These are phyloP conservation scores for Penicillium bialowiezense DNA, from an alignment of 495 filamentous ascomycete species.

Conservation along the genomic window DNA sequence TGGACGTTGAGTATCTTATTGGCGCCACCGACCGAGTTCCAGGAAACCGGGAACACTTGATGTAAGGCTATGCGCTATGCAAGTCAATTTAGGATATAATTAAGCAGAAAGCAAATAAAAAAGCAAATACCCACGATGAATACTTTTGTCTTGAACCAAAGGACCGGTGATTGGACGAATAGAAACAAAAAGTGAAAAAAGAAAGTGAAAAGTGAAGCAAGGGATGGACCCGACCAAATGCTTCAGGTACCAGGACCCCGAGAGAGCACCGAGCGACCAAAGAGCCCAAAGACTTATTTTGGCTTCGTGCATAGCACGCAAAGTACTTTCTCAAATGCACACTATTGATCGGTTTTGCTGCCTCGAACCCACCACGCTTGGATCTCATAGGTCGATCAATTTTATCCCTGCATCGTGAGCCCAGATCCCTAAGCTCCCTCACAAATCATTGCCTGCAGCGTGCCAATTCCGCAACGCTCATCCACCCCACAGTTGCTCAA, in stretches of 20 bases:
- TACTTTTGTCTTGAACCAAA: no score
- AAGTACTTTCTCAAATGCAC: neutral
- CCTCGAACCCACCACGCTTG: neutral
- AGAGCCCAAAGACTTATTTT: neutral
- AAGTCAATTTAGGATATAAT: conserved; percentile 16
- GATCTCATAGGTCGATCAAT: neutral
- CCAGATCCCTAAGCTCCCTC: neutral
- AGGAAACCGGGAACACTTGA: conserved; percentile 16
- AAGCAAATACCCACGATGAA: no score
- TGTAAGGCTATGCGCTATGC: conserved; percentile 29
- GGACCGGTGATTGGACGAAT: no score
- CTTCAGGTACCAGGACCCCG: conserved; percentile 3
- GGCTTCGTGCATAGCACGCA: neutral
- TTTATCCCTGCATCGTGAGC: conserved; percentile 2
- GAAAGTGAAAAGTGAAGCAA: neutral
- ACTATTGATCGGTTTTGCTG: conserved; percentile 6
- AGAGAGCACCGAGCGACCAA: neutral
- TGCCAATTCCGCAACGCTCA: neutral
- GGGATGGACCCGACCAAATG: neutral
- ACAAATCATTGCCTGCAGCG: conserved; percentile 7
- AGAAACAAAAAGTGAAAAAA: conserved; percentile 1
- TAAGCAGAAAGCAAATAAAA: neutral
- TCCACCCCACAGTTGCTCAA: neutral
- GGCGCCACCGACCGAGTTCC: conserved; percentile 14
- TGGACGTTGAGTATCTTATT: conserved; percentile 11